phyloP scores from a whole-genome alignment of 2,329 filamentous ascomycete species.

The Fusarium dimerum region DNA sequence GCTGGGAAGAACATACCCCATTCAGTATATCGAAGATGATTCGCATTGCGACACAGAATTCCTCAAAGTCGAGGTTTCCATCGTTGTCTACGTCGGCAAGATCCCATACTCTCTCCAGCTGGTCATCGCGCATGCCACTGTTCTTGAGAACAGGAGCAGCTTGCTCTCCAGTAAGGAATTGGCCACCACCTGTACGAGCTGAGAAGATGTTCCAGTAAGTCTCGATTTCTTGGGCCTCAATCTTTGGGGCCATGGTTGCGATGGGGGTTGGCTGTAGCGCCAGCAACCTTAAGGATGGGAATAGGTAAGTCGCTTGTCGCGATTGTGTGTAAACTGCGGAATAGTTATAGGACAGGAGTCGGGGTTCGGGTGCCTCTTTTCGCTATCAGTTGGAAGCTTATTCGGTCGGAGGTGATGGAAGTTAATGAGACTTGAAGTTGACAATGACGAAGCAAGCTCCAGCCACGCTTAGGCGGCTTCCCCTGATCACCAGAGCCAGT shows the following conservation, averaged over 20 bases:
- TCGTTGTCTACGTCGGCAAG: constrained; percentile 96
- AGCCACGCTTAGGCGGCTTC: constrained; percentile 30
- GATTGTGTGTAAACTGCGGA: background rate
- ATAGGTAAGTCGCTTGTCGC: constrained; percentile 2
- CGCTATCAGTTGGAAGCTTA: no score
- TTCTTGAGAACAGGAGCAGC: constrained; percentile 65
- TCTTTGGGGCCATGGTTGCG: constrained; percentile 57
- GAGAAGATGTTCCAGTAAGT: constrained; percentile 68
- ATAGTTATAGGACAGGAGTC: background rate
- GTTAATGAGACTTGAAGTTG: constrained; percentile 13
- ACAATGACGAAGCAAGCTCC: constrained; percentile 33
- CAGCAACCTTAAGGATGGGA: constrained; percentile 1
- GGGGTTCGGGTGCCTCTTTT: no score
- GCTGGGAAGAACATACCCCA: constrained; percentile 57
- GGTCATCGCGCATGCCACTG: constrained; percentile 64
- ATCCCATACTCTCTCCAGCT: constrained; percentile 98
- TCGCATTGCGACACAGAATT: constrained; percentile 99
- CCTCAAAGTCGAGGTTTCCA: constrained; percentile 97
- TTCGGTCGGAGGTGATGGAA: constrained; percentile 7
- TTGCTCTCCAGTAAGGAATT: constrained; percentile 62
- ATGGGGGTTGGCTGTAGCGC: constrained; percentile 7
- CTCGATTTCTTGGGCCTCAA: constrained; percentile 63
- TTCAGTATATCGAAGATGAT: constrained; percentile 97
- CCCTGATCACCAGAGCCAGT: constrained; percentile 21
- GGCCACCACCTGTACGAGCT: constrained; percentile 58